Conservation (phyloP, 805 yeast species). For the Candida endomychidarum region DNA sequence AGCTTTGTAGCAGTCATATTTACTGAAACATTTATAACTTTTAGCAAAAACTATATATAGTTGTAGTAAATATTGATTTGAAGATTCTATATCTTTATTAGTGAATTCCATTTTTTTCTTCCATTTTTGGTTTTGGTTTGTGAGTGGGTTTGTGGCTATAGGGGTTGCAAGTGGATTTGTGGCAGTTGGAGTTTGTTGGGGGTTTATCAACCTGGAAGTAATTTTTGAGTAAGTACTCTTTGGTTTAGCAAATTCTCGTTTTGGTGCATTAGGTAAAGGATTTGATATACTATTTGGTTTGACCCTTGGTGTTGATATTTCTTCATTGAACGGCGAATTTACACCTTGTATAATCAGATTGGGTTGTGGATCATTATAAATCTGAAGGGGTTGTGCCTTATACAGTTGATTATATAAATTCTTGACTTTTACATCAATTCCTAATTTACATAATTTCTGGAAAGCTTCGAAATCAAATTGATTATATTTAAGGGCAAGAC, state of each 20-base stretch:
- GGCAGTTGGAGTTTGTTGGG: slow-evolving; percentile 14
- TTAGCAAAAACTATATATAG: slow-evolving; percentile 57
- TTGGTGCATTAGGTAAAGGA: slow-evolving; percentile 38
- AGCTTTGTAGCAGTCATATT: slow-evolving; percentile 79
- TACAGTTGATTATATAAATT: slow-evolving; percentile 28
- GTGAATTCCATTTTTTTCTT: slow-evolving; percentile 10
- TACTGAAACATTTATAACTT: slow-evolving; percentile 57
- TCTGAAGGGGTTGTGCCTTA: slow-evolving; percentile 5
- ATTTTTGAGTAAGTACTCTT: slow-evolving; percentile 44
- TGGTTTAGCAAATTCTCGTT: slow-evolving; percentile 27
- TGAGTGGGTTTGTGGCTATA: too few relatives aligned
- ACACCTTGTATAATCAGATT: not conserved
- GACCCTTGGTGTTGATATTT: slow-evolving; percentile 29
- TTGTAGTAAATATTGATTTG: slow-evolving; percentile 44
- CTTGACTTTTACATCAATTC: slow-evolving; percentile 65
- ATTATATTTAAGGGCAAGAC: slow-evolving; percentile 67
- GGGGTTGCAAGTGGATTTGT: too few relatives aligned
- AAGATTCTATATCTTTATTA: slow-evolving; percentile 26
- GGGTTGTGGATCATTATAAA: not conserved
- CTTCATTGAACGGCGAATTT: slow-evolving; percentile 9
- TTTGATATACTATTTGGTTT: slow-evolving; percentile 22
- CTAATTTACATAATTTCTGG: slow-evolving; percentile 68
- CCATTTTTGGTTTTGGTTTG: slow-evolving; percentile 5
- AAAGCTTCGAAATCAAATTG: slow-evolving; percentile 88
- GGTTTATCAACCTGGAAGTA: slow-evolving; percentile 48